Percentiles rank a stretch among this genome's conserved stretches.
These are phyloP conservation scores for Mallotus japonicus DNA, from an alignment of 441 rosid genomes.

Conservation along the genomic window DNA sequence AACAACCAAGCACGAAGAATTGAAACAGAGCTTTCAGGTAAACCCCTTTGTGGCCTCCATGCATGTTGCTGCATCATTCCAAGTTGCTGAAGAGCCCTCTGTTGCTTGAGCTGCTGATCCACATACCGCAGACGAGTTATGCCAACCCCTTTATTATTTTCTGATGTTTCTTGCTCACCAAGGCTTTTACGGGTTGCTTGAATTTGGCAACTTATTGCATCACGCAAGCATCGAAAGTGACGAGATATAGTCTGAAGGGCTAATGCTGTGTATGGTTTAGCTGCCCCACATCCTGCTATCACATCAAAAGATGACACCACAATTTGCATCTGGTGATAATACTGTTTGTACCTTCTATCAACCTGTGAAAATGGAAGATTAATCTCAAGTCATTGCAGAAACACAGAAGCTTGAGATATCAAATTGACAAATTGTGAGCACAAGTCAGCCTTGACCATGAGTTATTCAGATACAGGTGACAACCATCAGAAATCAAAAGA, in stretches of 20 bases:
- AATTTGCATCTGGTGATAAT: constrained; percentile 92
- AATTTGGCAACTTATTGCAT: constrained; percentile 75
- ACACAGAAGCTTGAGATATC: neutral
- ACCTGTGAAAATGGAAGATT: constrained; percentile 48
- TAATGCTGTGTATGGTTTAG: constrained; percentile 90
- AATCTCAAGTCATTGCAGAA: constrained; percentile 1
- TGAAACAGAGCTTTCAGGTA: constrained; percentile 91
- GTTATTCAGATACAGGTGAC: neutral
- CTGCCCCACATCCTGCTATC: constrained; percentile 83
- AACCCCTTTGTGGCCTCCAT: constrained; percentile 97
- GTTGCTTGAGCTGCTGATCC: constrained; percentile 94
- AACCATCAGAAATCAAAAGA: neutral
- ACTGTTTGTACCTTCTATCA: constrained; percentile 91
- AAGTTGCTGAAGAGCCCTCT: constrained; percentile 79
- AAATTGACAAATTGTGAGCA: constrained; percentile 1
- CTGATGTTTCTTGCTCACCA: constrained; percentile 77
- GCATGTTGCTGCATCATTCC: constrained; percentile 90
- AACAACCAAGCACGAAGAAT: constrained; percentile 97
- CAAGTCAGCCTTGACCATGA: neutral
- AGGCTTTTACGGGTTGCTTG: constrained; percentile 56
- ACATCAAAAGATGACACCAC: constrained; percentile 91
- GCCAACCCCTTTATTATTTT: constrained; percentile 58
- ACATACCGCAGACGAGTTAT: constrained; percentile 81
- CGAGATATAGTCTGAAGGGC: constrained; percentile 94
- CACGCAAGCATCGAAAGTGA: constrained; percentile 87